phyloP scores from a whole-genome alignment of 768 basidiomycete species.

The Psilocybe sp. region DNA sequence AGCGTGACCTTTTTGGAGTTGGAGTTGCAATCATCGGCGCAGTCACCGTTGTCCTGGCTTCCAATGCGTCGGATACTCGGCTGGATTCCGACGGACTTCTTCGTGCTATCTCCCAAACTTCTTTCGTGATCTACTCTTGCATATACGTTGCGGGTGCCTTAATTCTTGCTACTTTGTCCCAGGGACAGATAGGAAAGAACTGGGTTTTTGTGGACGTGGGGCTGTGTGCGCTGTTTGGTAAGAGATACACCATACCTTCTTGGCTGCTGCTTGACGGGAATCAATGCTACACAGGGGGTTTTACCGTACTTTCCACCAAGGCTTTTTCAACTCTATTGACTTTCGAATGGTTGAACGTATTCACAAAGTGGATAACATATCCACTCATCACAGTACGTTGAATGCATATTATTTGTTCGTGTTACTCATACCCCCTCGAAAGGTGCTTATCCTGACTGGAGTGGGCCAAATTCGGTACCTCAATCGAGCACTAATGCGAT shows the following conservation, averaged over 20 bases:
- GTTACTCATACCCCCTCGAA: background rate
- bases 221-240: slow-evolving; percentile 82
- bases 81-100: slow-evolving; percentile 69
- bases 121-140: slow-evolving; percentile 75
- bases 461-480: slow-evolving; percentile 83
- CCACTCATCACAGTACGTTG: slow-evolving; percentile 64
- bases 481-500: slow-evolving; percentile 86
- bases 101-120: slow-evolving; percentile 61
- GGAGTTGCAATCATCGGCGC: slow-evolving; percentile 83
- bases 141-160: slow-evolving; percentile 57
- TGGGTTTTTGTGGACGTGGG: slow-evolving; percentile 87
- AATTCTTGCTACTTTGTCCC: slow-evolving; percentile 64
- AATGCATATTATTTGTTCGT: background rate
- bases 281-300: slow-evolving; percentile 58
- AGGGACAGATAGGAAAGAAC: slow-evolving; percentile 55
- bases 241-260: slow-evolving; percentile 9
- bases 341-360: slow-evolving; percentile 71
- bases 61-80: slow-evolving; percentile 67
- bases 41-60: slow-evolving; percentile 85
- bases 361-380: slow-evolving; percentile 81
- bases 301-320: slow-evolving; percentile 93
- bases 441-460: slow-evolving; percentile 74
- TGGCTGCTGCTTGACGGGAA: background rate
- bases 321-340: slow-evolving; percentile 86
- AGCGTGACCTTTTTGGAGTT: slow-evolving; percentile 82